Conservation (phyloP, 1,284 basidiomycete genomes). For the Fomes fomentarius region DNA sequence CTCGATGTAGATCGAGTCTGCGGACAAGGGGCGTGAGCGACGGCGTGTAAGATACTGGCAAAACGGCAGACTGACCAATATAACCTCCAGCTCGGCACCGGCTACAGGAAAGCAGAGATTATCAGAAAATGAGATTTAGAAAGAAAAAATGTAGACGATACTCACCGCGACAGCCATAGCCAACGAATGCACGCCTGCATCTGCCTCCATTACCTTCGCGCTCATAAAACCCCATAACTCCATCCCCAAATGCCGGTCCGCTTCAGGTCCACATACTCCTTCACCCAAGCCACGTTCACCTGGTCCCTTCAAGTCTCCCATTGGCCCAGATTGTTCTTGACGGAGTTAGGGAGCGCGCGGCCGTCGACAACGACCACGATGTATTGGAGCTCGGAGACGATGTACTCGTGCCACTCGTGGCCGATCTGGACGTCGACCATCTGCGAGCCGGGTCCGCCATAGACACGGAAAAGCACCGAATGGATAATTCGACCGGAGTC, state of each 20-base stretch:
- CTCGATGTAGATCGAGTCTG: constrained; percentile 91
- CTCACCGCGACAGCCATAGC: constrained; percentile 89
- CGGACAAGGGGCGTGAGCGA: background rate
- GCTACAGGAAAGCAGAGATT: constrained; percentile 49
- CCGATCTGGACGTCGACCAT: constrained; percentile 67
- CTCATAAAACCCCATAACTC: constrained; percentile 97
- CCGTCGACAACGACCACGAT: constrained; percentile 90
- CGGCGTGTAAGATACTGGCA: too few species aligned
- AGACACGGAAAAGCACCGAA: constrained; percentile 89
- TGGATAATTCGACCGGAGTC: constrained; percentile 91
- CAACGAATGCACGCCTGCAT: constrained; percentile 84
- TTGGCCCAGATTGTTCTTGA: constrained; percentile 85
- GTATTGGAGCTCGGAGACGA: constrained; percentile 84
- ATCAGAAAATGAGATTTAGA: background rate
- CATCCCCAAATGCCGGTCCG: constrained; percentile 96
- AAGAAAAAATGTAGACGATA: constrained; percentile 15
- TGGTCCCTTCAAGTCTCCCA: constrained; percentile 91
- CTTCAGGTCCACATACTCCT: constrained; percentile 77
- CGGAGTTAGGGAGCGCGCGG: constrained; percentile 77
- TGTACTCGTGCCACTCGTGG: constrained; percentile 87
- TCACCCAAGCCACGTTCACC: constrained; percentile 79
- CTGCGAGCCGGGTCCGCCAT: constrained; percentile 88
- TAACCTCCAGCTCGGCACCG: constrained; percentile 84
- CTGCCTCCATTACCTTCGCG: constrained; percentile 86
- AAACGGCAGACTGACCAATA: constrained; percentile 62